phyloP scores from a whole-genome alignment of 306 rosid genomes.

The Cucurbita moschata region DNA sequence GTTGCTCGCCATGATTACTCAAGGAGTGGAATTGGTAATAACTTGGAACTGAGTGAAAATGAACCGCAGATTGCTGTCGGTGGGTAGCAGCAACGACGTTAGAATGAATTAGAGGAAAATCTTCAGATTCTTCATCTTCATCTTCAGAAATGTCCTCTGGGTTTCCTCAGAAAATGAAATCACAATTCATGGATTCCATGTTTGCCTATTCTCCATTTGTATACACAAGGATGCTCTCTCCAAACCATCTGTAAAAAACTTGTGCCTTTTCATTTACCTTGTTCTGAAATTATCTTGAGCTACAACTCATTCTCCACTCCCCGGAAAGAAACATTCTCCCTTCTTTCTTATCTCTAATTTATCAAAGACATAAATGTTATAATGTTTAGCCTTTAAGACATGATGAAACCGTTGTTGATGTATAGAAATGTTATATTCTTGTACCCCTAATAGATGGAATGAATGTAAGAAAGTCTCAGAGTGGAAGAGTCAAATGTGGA shows the following conservation, averaged over 20 bases:
- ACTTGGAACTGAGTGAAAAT: background rate
- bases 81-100: background rate
- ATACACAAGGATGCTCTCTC: no score
- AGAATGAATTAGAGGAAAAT: background rate
- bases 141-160: background rate
- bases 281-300: background rate
- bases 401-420: background rate
- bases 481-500: background rate
- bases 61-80: background rate
- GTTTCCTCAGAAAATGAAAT: background rate
- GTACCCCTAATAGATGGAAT: background rate
- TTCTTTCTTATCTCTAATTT: background rate
- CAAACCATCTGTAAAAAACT: background rate
- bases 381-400: background rate
- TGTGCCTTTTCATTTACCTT: background rate
- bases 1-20: conserved; percentile 6
- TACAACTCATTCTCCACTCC: background rate
- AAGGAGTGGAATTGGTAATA: background rate
- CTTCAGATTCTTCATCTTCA: background rate
- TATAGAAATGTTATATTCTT: background rate
- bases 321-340: background rate
- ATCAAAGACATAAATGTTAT: no score
- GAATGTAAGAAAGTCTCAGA: background rate
- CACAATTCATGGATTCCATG: background rate
- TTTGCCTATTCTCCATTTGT: no score